Percentiles rank a stretch among this genome's conserved stretches.
Evolutionary conservation across 805 yeast species (phyloP).

Genomic region (Saturnispora saitoi): DNA sequence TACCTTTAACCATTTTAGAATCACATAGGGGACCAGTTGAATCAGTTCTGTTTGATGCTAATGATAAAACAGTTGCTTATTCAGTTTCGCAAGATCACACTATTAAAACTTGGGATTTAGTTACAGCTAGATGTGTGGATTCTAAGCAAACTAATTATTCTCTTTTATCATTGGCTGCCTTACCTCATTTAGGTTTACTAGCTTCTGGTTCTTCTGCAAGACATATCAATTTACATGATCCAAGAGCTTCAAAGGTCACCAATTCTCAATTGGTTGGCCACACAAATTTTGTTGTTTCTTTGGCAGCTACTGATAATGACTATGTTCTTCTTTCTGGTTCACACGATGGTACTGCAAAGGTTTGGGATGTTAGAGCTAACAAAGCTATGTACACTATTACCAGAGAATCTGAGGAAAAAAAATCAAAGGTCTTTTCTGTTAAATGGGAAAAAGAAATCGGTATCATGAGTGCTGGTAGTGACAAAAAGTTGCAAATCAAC

Average conservation of each 20-base stretch:
- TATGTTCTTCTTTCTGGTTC: constrained; percentile 84
- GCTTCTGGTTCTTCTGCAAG: constrained; percentile 98
- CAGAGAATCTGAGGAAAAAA: constrained; percentile 50
- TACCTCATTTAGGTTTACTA: constrained; percentile 59
- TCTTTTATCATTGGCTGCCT: constrained; percentile 61
- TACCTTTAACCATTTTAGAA: constrained; percentile 71
- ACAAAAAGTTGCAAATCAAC: constrained; percentile 84
- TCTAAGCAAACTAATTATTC: constrained; percentile 84
- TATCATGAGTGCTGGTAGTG: constrained; percentile 88
- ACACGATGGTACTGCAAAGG: constrained; percentile 89
- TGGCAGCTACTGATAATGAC: constrained; percentile 69
- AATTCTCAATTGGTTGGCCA: constrained; percentile 79
- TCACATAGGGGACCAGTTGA: constrained; percentile 86
- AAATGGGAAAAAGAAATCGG: constrained; percentile 78
- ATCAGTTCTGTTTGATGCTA: constrained; percentile 63
- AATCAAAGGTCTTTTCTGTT: constrained; percentile 73
- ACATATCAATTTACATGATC: constrained; percentile 90
- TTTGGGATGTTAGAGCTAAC: constrained; percentile 92
- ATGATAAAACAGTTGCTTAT: constrained; percentile 76
- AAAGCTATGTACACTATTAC: constrained; percentile 73
- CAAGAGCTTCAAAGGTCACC: constrained; percentile 63
- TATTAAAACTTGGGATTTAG: constrained; percentile 92
- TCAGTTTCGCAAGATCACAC: constrained; percentile 95
- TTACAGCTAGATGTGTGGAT: constrained; percentile 77
- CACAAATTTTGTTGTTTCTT: constrained; percentile 76